A percentile compares a stretch with the other conserved stretches of the same genome.
Conservation (phyloP, 768 basidiomycete species). For the Cubamyces lactineus region DNA sequence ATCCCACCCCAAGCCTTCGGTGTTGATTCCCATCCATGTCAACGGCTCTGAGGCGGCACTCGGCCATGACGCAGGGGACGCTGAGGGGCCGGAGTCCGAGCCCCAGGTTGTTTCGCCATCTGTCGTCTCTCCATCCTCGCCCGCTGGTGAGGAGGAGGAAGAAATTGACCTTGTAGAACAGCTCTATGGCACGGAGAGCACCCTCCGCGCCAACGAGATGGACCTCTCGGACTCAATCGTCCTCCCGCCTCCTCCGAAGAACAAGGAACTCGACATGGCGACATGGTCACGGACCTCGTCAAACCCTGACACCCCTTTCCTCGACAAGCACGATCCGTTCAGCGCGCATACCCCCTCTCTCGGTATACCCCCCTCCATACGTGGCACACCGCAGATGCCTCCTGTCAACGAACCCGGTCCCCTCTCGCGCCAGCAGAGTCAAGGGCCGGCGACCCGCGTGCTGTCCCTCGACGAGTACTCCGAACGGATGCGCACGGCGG, state of each 20-base stretch:
- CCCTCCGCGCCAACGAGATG: constrained; percentile 67
- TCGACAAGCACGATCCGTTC: constrained; percentile 35
- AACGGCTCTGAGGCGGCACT: constrained; percentile 31
- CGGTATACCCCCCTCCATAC: constrained; percentile 8
- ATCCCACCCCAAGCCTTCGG: constrained; percentile 3
- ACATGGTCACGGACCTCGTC: constrained; percentile 70
- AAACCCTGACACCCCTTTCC: constrained; percentile 50
- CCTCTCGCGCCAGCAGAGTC: constrained; percentile 18
- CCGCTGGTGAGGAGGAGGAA: constrained; percentile 75
- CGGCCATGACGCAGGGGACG: constrained; percentile 30
- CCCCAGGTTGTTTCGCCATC: constrained; percentile 16
- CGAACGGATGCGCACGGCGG: constrained; percentile 97
- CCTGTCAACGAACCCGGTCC: constrained; percentile 7
- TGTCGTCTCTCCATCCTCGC: constrained; percentile 13
- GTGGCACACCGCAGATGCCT: neutral
- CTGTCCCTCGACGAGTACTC: constrained; percentile 97
- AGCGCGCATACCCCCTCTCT: constrained; percentile 26
- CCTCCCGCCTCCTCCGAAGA: constrained; percentile 80
- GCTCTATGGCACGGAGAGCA: constrained; percentile 80
- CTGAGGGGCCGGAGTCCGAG: constrained; percentile 17
- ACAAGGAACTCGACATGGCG: constrained; percentile 85
- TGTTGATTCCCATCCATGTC: constrained; percentile 14
- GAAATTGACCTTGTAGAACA: constrained; percentile 98
- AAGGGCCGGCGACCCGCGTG: constrained; percentile 13
- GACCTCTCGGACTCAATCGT: constrained; percentile 86